Evolutionary conservation across 441 rosid species (phyloP).

Genomic region (Biscutella laevigata): DNA sequence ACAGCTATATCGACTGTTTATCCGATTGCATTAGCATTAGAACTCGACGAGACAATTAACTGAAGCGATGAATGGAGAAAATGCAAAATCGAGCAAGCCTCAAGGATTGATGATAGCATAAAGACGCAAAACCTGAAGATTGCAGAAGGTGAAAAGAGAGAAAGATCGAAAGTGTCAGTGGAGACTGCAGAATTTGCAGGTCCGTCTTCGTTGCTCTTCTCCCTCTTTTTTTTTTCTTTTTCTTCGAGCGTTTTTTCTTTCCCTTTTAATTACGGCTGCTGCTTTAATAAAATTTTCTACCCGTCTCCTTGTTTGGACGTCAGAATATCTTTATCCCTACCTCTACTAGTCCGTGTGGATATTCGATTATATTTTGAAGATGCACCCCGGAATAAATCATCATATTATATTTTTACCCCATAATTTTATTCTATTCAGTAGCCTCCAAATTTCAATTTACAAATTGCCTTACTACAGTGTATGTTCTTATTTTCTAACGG

Average conservation of each 20-base stretch:
- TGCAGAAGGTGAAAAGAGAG: slow-evolving; percentile 7
- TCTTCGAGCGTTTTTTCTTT: slow-evolving; percentile 13
- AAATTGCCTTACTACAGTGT: neutral
- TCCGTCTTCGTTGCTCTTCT: slow-evolving; percentile 27
- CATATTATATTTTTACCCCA: neutral
- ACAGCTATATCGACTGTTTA: neutral
- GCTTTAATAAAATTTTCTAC: slow-evolving; percentile 25
- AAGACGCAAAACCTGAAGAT: slow-evolving; percentile 13
- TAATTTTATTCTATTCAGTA: neutral
- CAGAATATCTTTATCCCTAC: slow-evolving; percentile 7
- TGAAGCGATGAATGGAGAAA: slow-evolving; percentile 7
- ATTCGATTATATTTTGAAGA: neutral
- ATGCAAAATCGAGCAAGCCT: slow-evolving; percentile 22
- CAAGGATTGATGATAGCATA: neutral
- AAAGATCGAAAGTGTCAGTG: slow-evolving; percentile 25
- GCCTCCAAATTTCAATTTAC: neutral
- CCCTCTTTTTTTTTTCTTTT: slow-evolving; percentile 3
- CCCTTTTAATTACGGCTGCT: slow-evolving; percentile 20
- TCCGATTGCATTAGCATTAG: slow-evolving; percentile 21
- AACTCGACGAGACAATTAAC: slow-evolving; percentile 13
- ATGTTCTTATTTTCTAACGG: too few species aligned
- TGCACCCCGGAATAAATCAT: neutral
- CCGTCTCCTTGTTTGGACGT: slow-evolving; percentile 21
- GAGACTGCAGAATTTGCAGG: slow-evolving; percentile 28
- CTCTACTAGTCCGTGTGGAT: slow-evolving; percentile 5